These are phyloP conservation scores for Candida broadrunensis DNA, from an alignment of 805 yeast species.

Conservation along the genomic window DNA sequence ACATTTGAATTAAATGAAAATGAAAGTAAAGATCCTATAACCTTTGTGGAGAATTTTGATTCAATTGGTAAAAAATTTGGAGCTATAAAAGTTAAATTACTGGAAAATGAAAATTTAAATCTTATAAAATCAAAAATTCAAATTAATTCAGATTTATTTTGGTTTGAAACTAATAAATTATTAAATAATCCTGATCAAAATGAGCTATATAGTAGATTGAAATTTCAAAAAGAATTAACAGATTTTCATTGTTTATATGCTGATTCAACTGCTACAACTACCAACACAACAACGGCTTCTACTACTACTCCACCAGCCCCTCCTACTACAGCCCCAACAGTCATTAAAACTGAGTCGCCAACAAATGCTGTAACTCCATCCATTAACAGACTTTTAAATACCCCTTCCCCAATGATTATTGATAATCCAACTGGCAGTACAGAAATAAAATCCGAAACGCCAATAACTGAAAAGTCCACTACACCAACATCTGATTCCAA, in stretches of 20 bases:
- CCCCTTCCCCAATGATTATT: neutral
- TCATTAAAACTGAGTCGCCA: neutral
- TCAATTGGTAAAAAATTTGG: conserved; percentile 59
- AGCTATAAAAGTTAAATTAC: conserved; percentile 72
- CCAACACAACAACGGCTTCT: neutral
- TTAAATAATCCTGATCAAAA: conserved; percentile 41
- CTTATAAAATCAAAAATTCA: conserved; percentile 19
- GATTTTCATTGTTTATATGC: conserved; percentile 30
- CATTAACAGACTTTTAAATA: neutral
- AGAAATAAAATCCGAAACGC: neutral
- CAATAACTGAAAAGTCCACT: neutral
- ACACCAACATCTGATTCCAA: neutral
- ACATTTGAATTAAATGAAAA: conserved; percentile 50
- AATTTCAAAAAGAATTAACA: conserved; percentile 47
- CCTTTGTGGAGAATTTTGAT: conserved; percentile 52
- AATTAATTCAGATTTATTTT: conserved; percentile 44
- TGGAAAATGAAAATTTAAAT: conserved; percentile 24
- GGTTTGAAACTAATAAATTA: conserved; percentile 52
- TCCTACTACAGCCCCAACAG: neutral
- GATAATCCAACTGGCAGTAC: neutral
- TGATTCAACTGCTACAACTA: neutral
- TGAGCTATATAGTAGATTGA: conserved; percentile 41
- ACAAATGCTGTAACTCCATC: neutral
- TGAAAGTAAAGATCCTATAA: conserved; percentile 58
- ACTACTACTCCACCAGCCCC: neutral